phyloP scores from a whole-genome alignment of 176 grass and related monocot genomes.

The Aegilops bicornis region DNA sequence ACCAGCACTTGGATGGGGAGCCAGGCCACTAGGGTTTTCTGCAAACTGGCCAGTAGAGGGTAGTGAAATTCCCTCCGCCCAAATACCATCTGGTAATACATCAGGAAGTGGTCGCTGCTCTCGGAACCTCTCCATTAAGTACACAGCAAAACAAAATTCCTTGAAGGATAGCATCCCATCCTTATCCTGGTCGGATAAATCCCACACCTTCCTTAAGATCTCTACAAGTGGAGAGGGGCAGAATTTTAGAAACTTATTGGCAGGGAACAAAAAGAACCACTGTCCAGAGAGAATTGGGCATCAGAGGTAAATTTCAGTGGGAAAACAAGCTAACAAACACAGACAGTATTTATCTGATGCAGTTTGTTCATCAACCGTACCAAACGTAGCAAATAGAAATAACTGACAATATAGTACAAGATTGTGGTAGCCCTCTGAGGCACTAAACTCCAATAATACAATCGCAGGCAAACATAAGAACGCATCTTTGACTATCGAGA shows the following conservation, averaged over 20 bases:
- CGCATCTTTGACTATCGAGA: not conserved
- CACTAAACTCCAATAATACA: constrained; percentile 20
- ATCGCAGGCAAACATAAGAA: constrained; percentile 1
- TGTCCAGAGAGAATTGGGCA: constrained; percentile 15
- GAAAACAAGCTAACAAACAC: constrained; percentile 15
- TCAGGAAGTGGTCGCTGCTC: constrained; percentile 82
- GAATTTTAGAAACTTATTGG: constrained; percentile 20
- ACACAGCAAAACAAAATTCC: constrained; percentile 96
- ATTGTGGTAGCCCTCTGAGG: not conserved
- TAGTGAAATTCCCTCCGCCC: constrained; percentile 79
- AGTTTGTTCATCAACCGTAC: constrained; percentile 17
- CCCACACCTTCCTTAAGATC: constrained; percentile 94
- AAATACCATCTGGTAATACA: constrained; percentile 76
- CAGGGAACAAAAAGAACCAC: constrained; percentile 23
- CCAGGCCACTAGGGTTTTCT: constrained; percentile 44
- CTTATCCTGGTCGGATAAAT: constrained; percentile 99
- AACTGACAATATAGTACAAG: not conserved
- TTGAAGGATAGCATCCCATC: constrained; percentile 91
- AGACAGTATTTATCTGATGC: not conserved
- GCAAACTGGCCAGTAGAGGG: constrained; percentile 84
- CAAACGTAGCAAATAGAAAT: not conserved
- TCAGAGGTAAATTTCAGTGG: not conserved
- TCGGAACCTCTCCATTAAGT: constrained; percentile 91
- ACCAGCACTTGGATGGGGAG: constrained; percentile 69
- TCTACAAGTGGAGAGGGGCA: constrained; percentile 47